phyloP scores from a whole-genome alignment of 2,329 filamentous ascomycete genomes.

The Colletotrichum sp. region DNA sequence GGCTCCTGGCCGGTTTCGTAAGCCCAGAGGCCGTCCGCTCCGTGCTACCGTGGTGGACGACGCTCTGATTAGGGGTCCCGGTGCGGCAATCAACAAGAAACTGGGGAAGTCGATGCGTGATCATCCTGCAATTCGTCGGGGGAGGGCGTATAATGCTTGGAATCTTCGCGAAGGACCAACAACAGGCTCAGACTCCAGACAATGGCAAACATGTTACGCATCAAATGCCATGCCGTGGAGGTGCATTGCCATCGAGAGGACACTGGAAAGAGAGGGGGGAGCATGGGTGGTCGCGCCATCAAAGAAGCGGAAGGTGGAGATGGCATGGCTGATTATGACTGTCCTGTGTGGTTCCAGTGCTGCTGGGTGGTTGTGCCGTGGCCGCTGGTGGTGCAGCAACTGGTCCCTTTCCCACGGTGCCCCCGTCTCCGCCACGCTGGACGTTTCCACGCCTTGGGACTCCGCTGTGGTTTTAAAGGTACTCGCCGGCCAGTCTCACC shows the following conservation, averaged over 20 bases:
- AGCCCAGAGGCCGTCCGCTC: background rate
- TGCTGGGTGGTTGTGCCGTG: background rate
- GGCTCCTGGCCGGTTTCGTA: constrained; percentile 10
- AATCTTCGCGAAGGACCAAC: background rate
- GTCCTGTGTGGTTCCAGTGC: background rate
- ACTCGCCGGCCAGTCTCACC: background rate
- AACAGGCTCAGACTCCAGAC: background rate
- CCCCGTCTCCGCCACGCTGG: constrained; percentile 15
- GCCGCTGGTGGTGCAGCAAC: background rate
- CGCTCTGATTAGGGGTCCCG: background rate
- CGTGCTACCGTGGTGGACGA: background rate
- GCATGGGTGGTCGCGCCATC: background rate
- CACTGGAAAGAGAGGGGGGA: background rate
- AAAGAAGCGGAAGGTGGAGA: background rate
- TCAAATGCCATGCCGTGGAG: constrained; percentile 2
- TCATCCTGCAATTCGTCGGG: background rate
- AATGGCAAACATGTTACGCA: background rate
- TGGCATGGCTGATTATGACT: constrained; percentile 7
- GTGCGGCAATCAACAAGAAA: background rate
- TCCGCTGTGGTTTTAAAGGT: constrained; percentile 6
- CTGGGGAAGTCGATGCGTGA: background rate
- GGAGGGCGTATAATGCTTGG: background rate
- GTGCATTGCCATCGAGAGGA: background rate
- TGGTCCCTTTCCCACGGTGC: background rate
- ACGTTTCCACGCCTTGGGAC: constrained; percentile 1